Conservation (phyloP, 306 rosid species). For the Pyrus bretschneideri region DNA sequence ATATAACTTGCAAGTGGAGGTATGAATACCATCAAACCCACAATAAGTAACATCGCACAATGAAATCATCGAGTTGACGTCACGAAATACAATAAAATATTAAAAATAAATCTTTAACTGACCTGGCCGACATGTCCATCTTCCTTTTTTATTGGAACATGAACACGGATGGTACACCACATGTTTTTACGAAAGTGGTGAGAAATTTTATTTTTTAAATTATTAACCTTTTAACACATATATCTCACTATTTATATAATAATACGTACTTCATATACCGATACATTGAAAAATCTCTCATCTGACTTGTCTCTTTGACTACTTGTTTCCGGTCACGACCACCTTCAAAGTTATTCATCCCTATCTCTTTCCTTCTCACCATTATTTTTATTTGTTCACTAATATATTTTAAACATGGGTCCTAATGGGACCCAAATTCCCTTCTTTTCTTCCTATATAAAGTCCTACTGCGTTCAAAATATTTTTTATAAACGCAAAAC, state of each 20-base stretch:
- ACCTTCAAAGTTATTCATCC: neutral
- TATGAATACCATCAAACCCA: neutral
- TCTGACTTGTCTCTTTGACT: conserved; percentile 8
- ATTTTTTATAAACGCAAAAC: neutral
- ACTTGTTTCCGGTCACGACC: neutral
- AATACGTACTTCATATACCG: too few relatives aligned
- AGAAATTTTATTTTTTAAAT: too few relatives aligned
- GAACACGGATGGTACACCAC: too few relatives aligned
- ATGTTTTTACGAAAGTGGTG: rapidly evolving
- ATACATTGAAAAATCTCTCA: too few relatives aligned
- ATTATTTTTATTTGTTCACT: neutral
- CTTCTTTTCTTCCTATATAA: conserved; percentile 2
- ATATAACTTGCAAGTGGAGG: neutral
- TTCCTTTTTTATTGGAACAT: neutral
- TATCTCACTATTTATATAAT: too few relatives aligned
- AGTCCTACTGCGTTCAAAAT: neutral
- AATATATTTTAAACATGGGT: neutral
- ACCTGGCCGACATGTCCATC: conserved; percentile 28
- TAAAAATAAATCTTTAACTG: neutral
- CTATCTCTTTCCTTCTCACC: neutral
- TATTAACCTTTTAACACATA: too few relatives aligned
- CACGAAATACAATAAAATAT: neutral
- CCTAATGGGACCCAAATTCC: neutral
- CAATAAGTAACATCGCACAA: neutral
- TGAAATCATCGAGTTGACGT: conserved; percentile 1